Base-by-base conservation (phyloP, 2,329 filamentous ascomycete genomes). In the Acrocalymma vagum region DNA sequence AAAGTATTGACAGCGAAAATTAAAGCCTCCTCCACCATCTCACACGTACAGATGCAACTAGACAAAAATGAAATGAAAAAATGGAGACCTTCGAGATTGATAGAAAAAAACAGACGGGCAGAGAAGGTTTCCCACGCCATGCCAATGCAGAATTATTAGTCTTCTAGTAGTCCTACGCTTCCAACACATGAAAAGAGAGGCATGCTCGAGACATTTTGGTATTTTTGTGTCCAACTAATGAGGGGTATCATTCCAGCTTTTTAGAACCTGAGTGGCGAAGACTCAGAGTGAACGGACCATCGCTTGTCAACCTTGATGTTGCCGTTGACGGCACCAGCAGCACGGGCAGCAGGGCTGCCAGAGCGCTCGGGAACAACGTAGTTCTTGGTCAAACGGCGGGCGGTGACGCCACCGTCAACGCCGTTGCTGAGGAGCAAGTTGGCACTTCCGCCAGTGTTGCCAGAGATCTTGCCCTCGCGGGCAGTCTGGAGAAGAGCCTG, bases 381-480 rank as follows among this genome's bases (percentile, higher is more conserved):
- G 49, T 62, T 60, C 56, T 64, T 67, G 34, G 56, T 45, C 15
- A 63, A 51, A 26, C 57, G 58, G 16, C 26, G 35, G 17, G 50
- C 51, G 10, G 38, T n/a, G 27, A 58, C 44, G 18, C 24, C 38
- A 24, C 61, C 63, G 18, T 64, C 39, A 21, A 60, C 60, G 35
- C 69, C 69, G 43, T 72, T 72, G 60, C 68, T 72, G 36, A 67
- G 62, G n/a, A 72, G 51, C 7, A 72, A 35, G 39, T 63, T 63
- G 17, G 58, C 36, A 28, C 60, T 61, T 25, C 65, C 62, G 17
- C 38, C 50, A 14, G 56, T 54, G 46, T 45, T 59, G 7, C 69
- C 69, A 4, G 47, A 37, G 42, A 72, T 42, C 13, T 59, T 41
- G 24, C 53, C 46, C 27, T 57, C 31, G 23, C 66, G 60, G 18